Base-by-base conservation (phyloP, 164 flowering plant genomes). In the Vitis labrusca region DNA sequence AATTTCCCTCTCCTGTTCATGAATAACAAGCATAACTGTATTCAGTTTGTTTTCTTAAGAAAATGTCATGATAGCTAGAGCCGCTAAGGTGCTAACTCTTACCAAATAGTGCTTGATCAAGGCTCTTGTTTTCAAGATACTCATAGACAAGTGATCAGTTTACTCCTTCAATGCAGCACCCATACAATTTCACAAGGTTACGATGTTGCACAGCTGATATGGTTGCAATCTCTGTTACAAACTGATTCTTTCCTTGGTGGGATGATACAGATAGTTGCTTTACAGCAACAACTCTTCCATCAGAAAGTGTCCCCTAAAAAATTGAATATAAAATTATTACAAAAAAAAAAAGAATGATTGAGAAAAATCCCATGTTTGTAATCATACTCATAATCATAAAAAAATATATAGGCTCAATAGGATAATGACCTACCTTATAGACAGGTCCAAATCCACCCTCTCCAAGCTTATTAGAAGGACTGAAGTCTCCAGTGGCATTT, bases 381-480 rank as follows among this genome's bases (percentile, higher is more conserved):
- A 32, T 32, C 44, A 32, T 32, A 32, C 5, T 32, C 44, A 32
- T 32, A 32, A 32, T 32, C 44, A 4, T 32, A 6, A 32, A 32
- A 32, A 32, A 32, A 32, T 32, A 4, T 32, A 32, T 23, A 23
- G 0, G 5, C 44, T 6, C 44, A 32, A 32, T 9, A 32, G 30
- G 48, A 50, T 53, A 17, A 68, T 67, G 54, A 54, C 59, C 65
- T 71, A 88, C 98, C 95, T 86, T 88, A 64, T 76, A 93, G 64
- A 93, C 98, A 55, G 97, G 86, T 68, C 98, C 97, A 78, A 93
- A 93, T 50, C 98, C 98, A 47, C 98, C 98, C 75, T 91, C 95
- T 57, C 98, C 97, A 29, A 93, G 89, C 73, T 93, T 93, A 74
- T 93, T 90, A 50, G 76, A 75, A 44, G 83, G 73, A 74, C 49